phyloP scores from a whole-genome alignment of 495 filamentous ascomycete species.

The Talaromyces liani region DNA sequence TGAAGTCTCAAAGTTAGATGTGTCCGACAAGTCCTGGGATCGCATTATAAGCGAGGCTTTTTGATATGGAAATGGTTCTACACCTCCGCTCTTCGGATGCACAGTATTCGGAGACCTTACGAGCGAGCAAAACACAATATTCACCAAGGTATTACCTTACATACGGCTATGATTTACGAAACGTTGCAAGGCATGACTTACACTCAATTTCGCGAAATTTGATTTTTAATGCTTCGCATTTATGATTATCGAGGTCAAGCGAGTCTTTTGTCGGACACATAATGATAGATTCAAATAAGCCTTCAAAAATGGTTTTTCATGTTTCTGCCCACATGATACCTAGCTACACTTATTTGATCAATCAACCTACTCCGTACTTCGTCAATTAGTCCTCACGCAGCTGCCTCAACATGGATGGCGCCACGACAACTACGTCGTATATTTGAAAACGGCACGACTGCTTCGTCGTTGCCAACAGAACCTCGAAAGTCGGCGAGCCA shows the following conservation, averaged over 20 bases:
- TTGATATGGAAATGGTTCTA: neutral
- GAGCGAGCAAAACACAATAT: neutral
- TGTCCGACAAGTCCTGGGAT: conserved; percentile 1
- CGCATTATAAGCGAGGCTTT: conserved; percentile 4
- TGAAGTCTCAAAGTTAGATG: neutral
- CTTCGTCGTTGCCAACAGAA: too few relatives aligned
- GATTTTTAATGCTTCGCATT: neutral
- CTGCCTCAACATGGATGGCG: too few relatives aligned
- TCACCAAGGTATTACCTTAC: neutral
- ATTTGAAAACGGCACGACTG: too few relatives aligned
- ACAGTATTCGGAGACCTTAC: neutral
- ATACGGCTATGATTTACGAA: neutral
- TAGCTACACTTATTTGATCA: too few relatives aligned
- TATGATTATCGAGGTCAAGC: neutral
- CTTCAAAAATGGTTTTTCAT: too few relatives aligned
- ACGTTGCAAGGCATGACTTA: too few relatives aligned
- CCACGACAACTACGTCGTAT: too few relatives aligned
- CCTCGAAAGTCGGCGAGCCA: neutral
- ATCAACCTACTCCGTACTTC: too few relatives aligned
- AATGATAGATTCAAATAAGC: too few relatives aligned
- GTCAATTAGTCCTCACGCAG: too few relatives aligned
- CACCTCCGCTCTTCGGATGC: neutral
- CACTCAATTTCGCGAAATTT: neutral
- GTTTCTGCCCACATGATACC: too few relatives aligned
- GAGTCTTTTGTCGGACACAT: neutral